Conservation (phyloP, 2,329 filamentous ascomycete species). For the Catunica adiposa region DNA sequence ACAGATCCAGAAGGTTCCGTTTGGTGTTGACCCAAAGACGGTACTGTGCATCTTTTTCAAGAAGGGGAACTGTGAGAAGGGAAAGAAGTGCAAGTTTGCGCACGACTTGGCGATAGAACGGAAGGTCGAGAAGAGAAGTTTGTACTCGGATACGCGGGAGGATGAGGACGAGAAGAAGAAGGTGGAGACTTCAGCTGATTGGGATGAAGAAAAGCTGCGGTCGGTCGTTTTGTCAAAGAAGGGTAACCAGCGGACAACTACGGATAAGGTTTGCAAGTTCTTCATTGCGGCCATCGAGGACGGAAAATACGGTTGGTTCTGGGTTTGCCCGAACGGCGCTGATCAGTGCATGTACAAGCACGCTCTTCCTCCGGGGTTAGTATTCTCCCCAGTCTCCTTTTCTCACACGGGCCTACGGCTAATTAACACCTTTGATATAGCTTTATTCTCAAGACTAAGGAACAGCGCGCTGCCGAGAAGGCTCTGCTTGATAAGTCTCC, state of each 20-base stretch:
- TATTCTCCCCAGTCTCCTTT: constrained; percentile 17
- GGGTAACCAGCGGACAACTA: constrained; percentile 86
- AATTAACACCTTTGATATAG: constrained; percentile 27
- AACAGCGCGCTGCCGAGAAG: constrained; percentile 89
- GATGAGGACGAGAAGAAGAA: constrained; percentile 65
- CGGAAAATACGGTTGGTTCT: constrained; percentile 98
- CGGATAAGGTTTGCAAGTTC: constrained; percentile 98
- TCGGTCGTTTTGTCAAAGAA: constrained; percentile 90
- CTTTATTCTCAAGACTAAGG: constrained; percentile 94
- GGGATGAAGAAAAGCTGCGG: constrained; percentile 92
- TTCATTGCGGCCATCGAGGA: constrained; percentile 97
- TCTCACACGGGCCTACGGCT: not conserved
- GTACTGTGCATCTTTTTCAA: constrained; percentile 94
- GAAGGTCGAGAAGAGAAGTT: constrained; percentile 78
- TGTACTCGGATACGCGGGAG: constrained; percentile 73
- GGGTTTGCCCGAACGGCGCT: constrained; percentile 89
- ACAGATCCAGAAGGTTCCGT: constrained; percentile 93
- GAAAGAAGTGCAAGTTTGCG: constrained; percentile 92
- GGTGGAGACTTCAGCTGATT: constrained; percentile 83
- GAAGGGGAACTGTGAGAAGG: constrained; percentile 94
- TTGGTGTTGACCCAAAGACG: constrained; percentile 95
- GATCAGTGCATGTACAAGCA: constrained; percentile 99
- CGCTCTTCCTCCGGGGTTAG: constrained; percentile 81
- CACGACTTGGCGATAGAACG: constrained; percentile 81
- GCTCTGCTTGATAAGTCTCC: constrained; percentile 91